Conservation (phyloP, 2,329 filamentous ascomycete genomes). For the Calonectria hongkongensis region DNA sequence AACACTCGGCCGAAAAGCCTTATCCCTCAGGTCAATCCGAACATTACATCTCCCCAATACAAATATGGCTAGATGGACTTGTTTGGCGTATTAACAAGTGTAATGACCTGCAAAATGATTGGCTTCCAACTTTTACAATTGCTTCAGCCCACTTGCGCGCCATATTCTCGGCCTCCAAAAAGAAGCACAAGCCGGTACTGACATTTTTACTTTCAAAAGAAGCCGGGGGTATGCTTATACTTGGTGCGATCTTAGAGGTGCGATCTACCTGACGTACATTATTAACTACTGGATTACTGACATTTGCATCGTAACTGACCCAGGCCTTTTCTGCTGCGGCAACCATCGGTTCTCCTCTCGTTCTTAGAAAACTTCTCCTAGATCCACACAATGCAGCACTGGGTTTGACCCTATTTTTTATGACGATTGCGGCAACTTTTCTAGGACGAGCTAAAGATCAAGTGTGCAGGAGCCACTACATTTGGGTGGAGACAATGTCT, state of each 20-base stretch:
- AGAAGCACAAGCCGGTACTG: background rate
- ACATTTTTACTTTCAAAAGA: background rate
- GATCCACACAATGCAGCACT: background rate
- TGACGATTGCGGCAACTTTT: background rate
- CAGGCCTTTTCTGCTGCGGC: background rate
- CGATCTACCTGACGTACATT: background rate
- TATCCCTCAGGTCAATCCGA: background rate
- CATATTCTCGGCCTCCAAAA: background rate
- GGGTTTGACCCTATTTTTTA: background rate
- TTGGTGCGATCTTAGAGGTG: background rate
- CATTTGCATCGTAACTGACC: background rate
- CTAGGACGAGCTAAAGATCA: constrained; percentile 12
- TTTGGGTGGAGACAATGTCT: constrained; percentile 8
- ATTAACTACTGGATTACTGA: background rate
- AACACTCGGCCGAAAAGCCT: background rate
- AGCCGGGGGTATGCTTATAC: constrained; percentile 4
- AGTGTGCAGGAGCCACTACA: constrained; percentile 3
- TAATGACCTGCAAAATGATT: background rate
- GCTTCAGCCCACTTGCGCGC: background rate
- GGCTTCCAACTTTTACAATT: constrained; percentile 5
- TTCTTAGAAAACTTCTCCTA: constrained; percentile 1
- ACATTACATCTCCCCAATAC: background rate
- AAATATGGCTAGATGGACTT: constrained; percentile 9
- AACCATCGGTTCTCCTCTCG: background rate
- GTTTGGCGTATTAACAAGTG: constrained; percentile 13